Evolutionary conservation across 2,329 filamentous ascomycete genomes (phyloP), one percentile per base, ranked within the genome.

Genomic region (Cryphonectria japonica): DNA sequence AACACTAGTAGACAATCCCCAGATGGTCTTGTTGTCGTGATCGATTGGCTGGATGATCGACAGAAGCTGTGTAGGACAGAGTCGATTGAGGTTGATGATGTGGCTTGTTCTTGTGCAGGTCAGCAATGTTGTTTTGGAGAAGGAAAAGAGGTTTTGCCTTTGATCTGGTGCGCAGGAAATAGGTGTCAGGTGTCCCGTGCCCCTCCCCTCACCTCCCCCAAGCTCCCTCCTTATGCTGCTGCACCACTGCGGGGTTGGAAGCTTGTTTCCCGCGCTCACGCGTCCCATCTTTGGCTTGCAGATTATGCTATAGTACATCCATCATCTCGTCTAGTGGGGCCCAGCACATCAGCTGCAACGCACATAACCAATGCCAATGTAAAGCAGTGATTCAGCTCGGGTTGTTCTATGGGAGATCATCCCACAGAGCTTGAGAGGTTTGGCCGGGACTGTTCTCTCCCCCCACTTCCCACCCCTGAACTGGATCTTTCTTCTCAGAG

Each of bases 21-120:
- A 41, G 60, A 71, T 71, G 50, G 43, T 65, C 67, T 69, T 46
- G 37, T 68, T 37, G 37, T 67, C 37, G 43, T 61, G 60, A n/a
- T 68, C 69, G 71, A 69, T 71, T 37, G 64, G n/a, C 37, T 57
- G 43, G 26, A 57, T 2, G 13, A 19, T 64, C 3, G 13, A 39
- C 26, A 60, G 52, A 52, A 60, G 70, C 43, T 70, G 19, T 54
- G 22, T 19, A 37, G 43, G 34, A 66, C 52, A 54, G 57, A 59
- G 9, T 39, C 11, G 37, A 11, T 50, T 62, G 61, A 19, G 59
- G 39, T 67, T 32, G 16, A 54, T 60, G 37, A 34, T 67, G n/a
- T 46, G 43, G 61, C 29, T 69, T 41, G 29, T 63, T 65, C 52
- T 50, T 43, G 29, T 54, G 54, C 57, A n/a, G 67, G 41, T 52